Base-by-base conservation (phyloP, 139 green algal species). In the Tetraselmis striata region DNA sequence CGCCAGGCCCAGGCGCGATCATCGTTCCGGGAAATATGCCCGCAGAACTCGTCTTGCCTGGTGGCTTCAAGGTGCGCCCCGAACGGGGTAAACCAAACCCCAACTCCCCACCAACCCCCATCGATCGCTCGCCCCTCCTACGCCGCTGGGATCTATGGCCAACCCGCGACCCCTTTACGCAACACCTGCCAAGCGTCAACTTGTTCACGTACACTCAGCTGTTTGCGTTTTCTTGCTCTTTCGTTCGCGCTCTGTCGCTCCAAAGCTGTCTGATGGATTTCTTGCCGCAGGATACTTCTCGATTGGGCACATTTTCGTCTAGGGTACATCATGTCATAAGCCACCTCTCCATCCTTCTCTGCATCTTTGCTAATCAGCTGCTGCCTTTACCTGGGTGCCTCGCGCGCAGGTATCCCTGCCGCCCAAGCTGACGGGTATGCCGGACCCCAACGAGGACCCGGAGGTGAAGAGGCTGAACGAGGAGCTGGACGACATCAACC, bases 401-500 rank as follows among this genome's bases (percentile, higher is more conserved):
- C n/a, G n/a, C n/a, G 24, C 75, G 67, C 85, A 89, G 85, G 85
- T 93, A 1, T 75, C 79, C 0, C 80, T 93, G 5, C 88, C 90
- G 27, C 82, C 86, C n/a, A 80, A 80, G 1, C 58, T 92, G 23
- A 90, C 83, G 11, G 81, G 81, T 23, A 80, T 79, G 0, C 77
- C 82, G 1, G 76, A 78, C 29, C 78, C 83, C 30, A 84, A 75
- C 67, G 83, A 82, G 23, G 86, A 93, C 82, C 89, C 89, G 11
- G 81, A 87, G 58, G 79, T 93, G 24, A 30, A 82, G 28, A 59
- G 74, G 1, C 59, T 93, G 24, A 77, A 89, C 18, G 80, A 90
- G n/a, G 75, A 89, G 80, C 82, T 93, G 67, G 79, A 76, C 0
- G 86, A 90, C 1, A 24, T 92, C 59, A 86, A 90, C 77, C 83